A percentile compares a stretch with the other conserved stretches of the same genome.
Evolutionary conservation across 2,329 filamentous ascomycete species (phyloP).

Genomic region (Madurella fahalii): DNA sequence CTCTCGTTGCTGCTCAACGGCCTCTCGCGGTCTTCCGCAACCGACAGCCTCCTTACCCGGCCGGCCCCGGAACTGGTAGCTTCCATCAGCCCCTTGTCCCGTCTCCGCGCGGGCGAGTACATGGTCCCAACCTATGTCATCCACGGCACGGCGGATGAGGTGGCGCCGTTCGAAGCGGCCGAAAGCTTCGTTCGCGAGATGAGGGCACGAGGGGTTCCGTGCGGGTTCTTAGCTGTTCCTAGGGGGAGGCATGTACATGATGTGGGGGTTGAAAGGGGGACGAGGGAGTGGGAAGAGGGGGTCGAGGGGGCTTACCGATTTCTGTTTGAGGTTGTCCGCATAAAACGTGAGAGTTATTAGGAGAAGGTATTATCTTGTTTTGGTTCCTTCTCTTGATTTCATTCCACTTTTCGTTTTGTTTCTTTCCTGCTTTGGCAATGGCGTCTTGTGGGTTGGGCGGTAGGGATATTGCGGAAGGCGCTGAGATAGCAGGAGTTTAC

Average conservation of each 20-base stretch:
- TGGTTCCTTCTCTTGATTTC: too few relatives aligned
- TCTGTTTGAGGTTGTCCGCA: too few relatives aligned
- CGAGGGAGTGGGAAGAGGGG: not conserved
- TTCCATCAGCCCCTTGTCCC: not conserved
- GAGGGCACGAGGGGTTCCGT: not conserved
- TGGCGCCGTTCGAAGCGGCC: not conserved
- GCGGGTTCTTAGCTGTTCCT: not conserved
- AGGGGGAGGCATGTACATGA: not conserved
- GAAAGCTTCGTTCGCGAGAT: not conserved
- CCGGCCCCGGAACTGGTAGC: not conserved
- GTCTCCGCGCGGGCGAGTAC: not conserved
- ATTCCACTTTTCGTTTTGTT: too few relatives aligned
- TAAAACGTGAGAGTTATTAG: too few relatives aligned
- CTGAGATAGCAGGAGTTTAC: too few relatives aligned
- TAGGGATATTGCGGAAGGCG: too few relatives aligned
- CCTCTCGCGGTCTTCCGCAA: not conserved
- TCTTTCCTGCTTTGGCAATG: too few relatives aligned
- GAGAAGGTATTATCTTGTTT: too few relatives aligned
- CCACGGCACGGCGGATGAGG: slow-evolving; percentile 1
- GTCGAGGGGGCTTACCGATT: not conserved
- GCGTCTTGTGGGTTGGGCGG: too few relatives aligned
- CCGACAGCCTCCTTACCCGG: not conserved
- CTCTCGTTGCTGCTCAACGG: slow-evolving; percentile 1
- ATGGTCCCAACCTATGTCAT: not conserved
- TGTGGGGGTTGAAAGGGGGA: not conserved